A percentile compares a stretch with the other conserved stretches of the same genome.
Evolutionary conservation across 2,329 filamentous ascomycete genomes (phyloP).

Genomic region (Leptodontidium sp.): DNA sequence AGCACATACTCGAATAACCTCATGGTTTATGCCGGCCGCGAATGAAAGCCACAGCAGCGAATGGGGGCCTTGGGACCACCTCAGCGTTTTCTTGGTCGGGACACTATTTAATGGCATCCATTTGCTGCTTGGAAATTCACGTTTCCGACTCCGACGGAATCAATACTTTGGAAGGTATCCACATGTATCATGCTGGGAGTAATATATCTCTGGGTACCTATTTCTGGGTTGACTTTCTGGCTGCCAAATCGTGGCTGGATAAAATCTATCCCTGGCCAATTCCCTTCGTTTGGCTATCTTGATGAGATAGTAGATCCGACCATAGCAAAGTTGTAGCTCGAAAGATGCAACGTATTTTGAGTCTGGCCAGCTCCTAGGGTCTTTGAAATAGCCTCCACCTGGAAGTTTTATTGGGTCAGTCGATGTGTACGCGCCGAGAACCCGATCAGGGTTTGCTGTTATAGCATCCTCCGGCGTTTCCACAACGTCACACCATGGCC

Average conservation of each 20-base stretch:
- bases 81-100: background rate
- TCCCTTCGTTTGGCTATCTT: background rate
- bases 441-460: background rate
- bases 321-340: background rate
- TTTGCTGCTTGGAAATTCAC: slow-evolving; percentile 2
- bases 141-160: background rate
- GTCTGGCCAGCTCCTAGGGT: background rate
- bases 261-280: too few species aligned
- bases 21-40: slow-evolving; percentile 5
- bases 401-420: background rate
- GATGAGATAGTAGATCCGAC: slow-evolving; percentile 5
- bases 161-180: slow-evolving; percentile 6
- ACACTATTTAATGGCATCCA: slow-evolving; percentile 2
- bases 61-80: slow-evolving; percentile 1
- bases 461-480: background rate
- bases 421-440: background rate
- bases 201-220: background rate
- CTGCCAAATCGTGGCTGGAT: background rate
- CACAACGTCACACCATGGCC: background rate
- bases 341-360: background rate
- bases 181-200: slow-evolving; percentile 15
- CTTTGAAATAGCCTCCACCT: background rate
- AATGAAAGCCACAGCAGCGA: slow-evolving; percentile 10
- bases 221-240: too few species aligned
- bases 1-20: slow-evolving; percentile 7